Percentiles rank a stretch among this genome's conserved stretches.
These are phyloP conservation scores for Cordyceps javanica DNA, from an alignment of 2,329 filamentous ascomycete species.

Conservation along the genomic window DNA sequence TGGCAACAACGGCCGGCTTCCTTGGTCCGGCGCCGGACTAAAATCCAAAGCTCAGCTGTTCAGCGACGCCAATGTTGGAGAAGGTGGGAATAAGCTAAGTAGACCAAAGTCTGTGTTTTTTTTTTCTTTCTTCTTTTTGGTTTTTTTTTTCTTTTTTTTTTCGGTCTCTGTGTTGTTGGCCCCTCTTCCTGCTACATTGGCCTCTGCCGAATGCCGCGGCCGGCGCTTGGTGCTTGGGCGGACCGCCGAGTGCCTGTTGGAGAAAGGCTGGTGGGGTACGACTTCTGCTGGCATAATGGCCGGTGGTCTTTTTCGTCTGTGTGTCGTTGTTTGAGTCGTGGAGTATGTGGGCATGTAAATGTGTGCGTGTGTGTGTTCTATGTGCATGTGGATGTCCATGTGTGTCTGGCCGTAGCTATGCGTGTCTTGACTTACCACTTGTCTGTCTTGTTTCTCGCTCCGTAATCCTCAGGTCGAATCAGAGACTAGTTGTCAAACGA, in stretches of 20 bases:
- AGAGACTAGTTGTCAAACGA: too few relatives aligned
- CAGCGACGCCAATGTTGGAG: background rate
- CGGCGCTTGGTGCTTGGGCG: background rate
- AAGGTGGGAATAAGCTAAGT: too few relatives aligned
- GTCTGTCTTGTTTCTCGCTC: too few relatives aligned
- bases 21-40: background rate
- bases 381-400: background rate
- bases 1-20: background rate
- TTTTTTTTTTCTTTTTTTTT: background rate
- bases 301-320: background rate
- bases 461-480: too few relatives aligned
- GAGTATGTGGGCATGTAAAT: background rate
- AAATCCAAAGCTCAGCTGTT: background rate
- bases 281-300: background rate
- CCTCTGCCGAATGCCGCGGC: background rate
- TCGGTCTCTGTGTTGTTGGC: too few relatives aligned
- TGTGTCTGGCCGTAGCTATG: background rate
- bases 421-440: background rate
- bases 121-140: background rate
- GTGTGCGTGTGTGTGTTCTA: background rate
- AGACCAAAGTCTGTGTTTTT: too few relatives aligned
- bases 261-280: background rate
- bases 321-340: too few relatives aligned
- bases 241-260: background rate
- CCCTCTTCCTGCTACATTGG: too few relatives aligned